Base-by-base conservation (phyloP, 139 green algal species). In the Haematococcus sp. region DNA sequence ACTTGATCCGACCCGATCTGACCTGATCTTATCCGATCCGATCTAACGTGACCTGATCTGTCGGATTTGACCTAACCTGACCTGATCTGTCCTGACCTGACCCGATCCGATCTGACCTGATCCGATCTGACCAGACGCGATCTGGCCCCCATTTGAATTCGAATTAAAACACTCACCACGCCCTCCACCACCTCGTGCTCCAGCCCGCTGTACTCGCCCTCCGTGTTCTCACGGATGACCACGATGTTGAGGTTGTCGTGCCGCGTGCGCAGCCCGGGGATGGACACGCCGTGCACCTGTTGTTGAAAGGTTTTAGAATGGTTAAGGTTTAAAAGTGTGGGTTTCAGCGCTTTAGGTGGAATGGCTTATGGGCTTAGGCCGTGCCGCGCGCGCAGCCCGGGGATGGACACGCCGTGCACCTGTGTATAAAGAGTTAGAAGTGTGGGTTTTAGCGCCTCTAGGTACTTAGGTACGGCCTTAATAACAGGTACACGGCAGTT, bases 181-280 rank as follows among this genome's bases (percentile, higher is more conserved):
- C 91, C 94, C 23, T 90, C 89, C 15, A 98, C 86, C 51, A 96
- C 91, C 81, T 96, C 90, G 79, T 98, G 94, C 83, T 98, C 94
- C 78, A 98, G 83, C 1, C 94, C 94, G n/a, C 70, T 89, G 87
- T 98, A 98, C 84, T 98, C 94, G 23, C 94, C 94, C 88, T 98
- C 94, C 13, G 92, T 97, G 76, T 88, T 88, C 76, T 88, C 79
- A 25, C 83, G 81, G 71, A 98, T 97, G 27, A 95, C 97, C 22
- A 98, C 90, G 33, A 98, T 84, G 83, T 98, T 88, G 35, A 98
- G 83, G 79, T 94, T 80, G 60, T 93, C 81, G 78, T 98, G 94
- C 1, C 93, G 86, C 15, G 85, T 94, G 40, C 90, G 90, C 68
- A 94, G 85, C 0, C 92, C 89, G 0, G 93, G 93, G 71, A 98